Evolutionary conservation across 2,329 filamentous ascomycete genomes (phyloP).

Genomic region (Pseudocercospora fuligena): DNA sequence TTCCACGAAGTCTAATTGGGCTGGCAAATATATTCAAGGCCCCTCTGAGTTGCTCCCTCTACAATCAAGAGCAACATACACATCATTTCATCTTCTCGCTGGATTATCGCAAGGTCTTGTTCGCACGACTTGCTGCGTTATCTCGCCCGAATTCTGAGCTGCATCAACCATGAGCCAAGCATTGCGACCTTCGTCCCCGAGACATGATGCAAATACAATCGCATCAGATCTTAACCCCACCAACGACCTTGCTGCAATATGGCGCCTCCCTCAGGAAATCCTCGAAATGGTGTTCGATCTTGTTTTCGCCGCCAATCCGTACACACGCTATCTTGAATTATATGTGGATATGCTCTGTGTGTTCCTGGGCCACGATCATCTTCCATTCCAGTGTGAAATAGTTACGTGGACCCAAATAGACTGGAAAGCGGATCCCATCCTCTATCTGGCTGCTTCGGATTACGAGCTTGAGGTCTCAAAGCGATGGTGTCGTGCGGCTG

Average conservation of each 20-base stretch:
- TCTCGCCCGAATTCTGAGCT: too few relatives aligned
- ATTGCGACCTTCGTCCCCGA: not conserved
- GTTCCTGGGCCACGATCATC: not conserved
- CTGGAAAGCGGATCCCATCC: not conserved
- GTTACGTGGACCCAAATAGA: not conserved
- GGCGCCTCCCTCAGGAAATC: not conserved
- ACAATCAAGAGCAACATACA: too few relatives aligned
- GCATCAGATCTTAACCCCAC: not conserved
- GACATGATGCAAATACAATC: not conserved
- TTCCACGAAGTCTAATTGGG: not conserved
- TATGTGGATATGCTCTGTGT: not conserved
- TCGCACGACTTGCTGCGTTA: too few relatives aligned
- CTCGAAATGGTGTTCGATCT: slow-evolving; percentile 1
- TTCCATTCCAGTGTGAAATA: not conserved
- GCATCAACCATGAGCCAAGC: not conserved
- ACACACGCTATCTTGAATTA: not conserved
- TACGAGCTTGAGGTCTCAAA: not conserved
- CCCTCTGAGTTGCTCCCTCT: not conserved
- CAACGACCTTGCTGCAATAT: not conserved
- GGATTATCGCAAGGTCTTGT: too few relatives aligned
- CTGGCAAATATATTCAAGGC: not conserved
- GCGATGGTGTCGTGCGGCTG: not conserved
- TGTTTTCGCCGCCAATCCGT: not conserved
- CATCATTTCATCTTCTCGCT: too few relatives aligned
- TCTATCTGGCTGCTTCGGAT: not conserved